Evolutionary conservation across 139 green algal species (phyloP).

Genomic region (Chlamydomonas sp.): DNA sequence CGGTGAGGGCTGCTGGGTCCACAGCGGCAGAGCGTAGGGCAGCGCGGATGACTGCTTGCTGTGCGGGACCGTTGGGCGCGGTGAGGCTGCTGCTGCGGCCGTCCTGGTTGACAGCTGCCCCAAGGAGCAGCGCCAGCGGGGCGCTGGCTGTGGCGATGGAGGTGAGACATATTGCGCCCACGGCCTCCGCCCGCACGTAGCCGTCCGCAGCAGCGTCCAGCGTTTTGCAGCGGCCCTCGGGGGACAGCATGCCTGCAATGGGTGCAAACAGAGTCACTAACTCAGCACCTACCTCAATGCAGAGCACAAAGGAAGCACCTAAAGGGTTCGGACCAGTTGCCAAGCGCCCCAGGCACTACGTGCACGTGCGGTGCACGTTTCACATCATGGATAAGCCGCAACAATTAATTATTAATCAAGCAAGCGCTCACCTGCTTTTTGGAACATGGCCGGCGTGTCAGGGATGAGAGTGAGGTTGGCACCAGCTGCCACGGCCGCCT

Average conservation of each 20-base stretch:
- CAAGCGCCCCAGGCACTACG: no score
- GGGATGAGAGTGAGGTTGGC: slow-evolving; percentile 67
- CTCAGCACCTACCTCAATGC: not conserved
- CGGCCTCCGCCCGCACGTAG: slow-evolving; percentile 82
- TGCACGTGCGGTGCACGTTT: no score
- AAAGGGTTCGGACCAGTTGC: no score
- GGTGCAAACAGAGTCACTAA: not conserved
- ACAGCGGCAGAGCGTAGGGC: slow-evolving; percentile 51
- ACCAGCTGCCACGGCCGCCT: slow-evolving; percentile 45
- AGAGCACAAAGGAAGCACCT: not conserved
- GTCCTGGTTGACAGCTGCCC: slow-evolving; percentile 81
- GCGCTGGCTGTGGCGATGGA: not conserved
- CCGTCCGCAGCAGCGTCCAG: slow-evolving; percentile 81
- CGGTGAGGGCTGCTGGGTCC: not conserved
- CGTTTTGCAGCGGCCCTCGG: slow-evolving; percentile 86
- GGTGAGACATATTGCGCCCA: slow-evolving; percentile 36
- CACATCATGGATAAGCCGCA: no score
- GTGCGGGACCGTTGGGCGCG: slow-evolving; percentile 86
- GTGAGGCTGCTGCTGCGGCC: slow-evolving; percentile 88
- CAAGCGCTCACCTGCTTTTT: slow-evolving; percentile 53
- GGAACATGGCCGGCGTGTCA: slow-evolving; percentile 67
- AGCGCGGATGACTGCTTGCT: slow-evolving; percentile 77
- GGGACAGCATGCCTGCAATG: slow-evolving; percentile 62
- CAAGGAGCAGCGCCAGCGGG: slow-evolving; percentile 47
- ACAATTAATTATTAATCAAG: no score